Evolutionary conservation across 75 land plant genomes (phyloP), one percentile per base, ranked within the genome.

Genomic region (Pinus albicaulis): DNA sequence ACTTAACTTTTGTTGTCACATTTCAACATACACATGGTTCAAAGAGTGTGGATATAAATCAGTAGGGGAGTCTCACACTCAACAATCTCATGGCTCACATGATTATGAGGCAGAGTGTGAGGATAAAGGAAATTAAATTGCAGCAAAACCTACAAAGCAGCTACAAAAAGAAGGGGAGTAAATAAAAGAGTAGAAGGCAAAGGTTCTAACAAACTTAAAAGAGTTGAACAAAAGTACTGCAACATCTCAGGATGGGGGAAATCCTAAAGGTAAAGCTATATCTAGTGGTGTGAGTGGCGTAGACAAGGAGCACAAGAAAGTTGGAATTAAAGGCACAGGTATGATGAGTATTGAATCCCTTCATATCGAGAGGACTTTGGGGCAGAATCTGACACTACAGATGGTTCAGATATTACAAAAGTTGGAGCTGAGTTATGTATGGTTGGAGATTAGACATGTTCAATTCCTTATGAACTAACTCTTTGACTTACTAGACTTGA

Each of bases 131-230:
- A 76, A 80, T n/a, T n/a, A n/a, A n/a, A n/a, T 85, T 36, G 94
- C 91, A 19, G 81, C 78, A 53, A 97, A 92, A 76, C 87, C 92
- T 59, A 90, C 90, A 28, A 82, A 82, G 76, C 94, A 95, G 80
- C 82, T 86, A 41, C 92, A 86, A 73, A 84, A 80, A 80, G 92
- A 88, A 70, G 94, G 77, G 2, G 94, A 93, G 71, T 68, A 97
- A 59, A 79, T 71, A 15, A 91, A 84, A 74, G 93, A 93, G 71
- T 94, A 92, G 79, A 95, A 82, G 73, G 96, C 98, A 2, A 95
- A 88, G 86, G 98, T 94, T 56, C 84, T 76, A 34, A 92, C 94
- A 55, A 95, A 95, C 79, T 81, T 95, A 61, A 97, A 93, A 76
- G 98, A 95, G 69, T 76, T 93, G 77, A 88, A 95, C 74, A 84